phyloP scores from a whole-genome alignment of 805 yeast genomes.

The Grigorovia yakushimaensis region DNA sequence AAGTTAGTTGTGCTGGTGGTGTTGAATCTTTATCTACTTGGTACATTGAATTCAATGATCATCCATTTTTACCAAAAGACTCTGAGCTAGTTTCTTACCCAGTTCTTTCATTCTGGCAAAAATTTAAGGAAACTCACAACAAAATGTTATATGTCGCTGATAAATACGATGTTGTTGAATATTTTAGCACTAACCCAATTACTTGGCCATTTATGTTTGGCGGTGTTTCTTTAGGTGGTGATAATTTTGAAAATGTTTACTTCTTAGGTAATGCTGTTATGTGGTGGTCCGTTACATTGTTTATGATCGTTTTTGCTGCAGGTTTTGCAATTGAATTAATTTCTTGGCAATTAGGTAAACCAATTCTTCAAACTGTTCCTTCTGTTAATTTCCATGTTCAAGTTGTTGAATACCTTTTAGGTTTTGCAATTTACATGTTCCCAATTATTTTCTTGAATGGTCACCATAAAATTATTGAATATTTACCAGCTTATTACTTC shows the following conservation, averaged over 20 bases:
- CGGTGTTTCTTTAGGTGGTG: conserved; percentile 71
- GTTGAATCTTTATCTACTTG: conserved; percentile 50
- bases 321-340: conserved; percentile 37
- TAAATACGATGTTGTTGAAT: conserved; percentile 57
- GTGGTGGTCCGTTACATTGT: conserved; percentile 63
- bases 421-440: conserved; percentile 64
- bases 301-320: conserved; percentile 40
- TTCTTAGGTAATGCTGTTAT: conserved; percentile 66
- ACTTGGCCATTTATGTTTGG: conserved; percentile 68
- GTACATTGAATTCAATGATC: conserved; percentile 65
- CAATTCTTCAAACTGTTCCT: conserved; percentile 39
- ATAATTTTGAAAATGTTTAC: conserved; percentile 48
- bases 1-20: conserved; percentile 74
- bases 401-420: conserved; percentile 49
- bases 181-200: conserved; percentile 59
- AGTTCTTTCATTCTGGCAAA: conserved; percentile 43
- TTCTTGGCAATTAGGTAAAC: conserved; percentile 57
- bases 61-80: conserved; percentile 35
- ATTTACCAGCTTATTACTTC: conserved; percentile 85
- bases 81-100: conserved; percentile 48
- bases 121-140: conserved; percentile 54
- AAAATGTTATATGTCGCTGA: conserved; percentile 68
- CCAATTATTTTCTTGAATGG: conserved; percentile 83
- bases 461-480: conserved; percentile 86
- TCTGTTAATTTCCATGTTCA: conserved; percentile 58